Conservation (phyloP, 768 basidiomycete species). For the Serendipita sp. region DNA sequence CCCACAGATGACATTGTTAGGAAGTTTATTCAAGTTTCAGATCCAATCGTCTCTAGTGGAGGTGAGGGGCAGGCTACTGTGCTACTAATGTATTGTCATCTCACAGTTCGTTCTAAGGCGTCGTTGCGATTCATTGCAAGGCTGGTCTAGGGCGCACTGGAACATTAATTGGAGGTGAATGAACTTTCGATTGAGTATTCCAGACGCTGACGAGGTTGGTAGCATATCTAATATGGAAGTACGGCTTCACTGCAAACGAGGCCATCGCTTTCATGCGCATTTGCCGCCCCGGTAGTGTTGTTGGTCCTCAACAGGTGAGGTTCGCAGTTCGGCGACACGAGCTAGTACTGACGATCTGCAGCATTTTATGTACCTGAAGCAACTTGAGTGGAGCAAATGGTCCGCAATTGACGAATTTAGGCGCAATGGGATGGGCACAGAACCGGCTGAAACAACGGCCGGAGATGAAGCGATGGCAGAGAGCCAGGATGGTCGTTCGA, state of each 20-base stretch:
- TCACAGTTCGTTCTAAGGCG: conserved; percentile 14
- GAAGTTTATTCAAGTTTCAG: conserved; percentile 75
- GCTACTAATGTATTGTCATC: conserved; percentile 37
- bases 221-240: conserved; percentile 97
- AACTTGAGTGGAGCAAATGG: conserved; percentile 89
- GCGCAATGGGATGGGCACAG: conserved; percentile 56
- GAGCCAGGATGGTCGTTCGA: conserved; percentile 12
- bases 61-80: conserved; percentile 59
- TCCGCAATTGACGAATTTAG: conserved; percentile 66
- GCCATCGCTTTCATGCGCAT: conserved; percentile 98
- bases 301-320: conserved; percentile 61
- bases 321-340: background rate
- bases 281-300: conserved; percentile 83
- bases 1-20: conserved; percentile 91
- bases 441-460: conserved; percentile 63
- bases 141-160: conserved; percentile 94
- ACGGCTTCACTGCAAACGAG: conserved; percentile 89
- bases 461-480: conserved; percentile 32
- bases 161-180: conserved; percentile 62
- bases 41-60: conserved; percentile 56
- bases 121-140: conserved; percentile 50
- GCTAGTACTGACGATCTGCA: conserved; percentile 15
- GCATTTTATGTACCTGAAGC: conserved; percentile 90
- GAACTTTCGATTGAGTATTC: conserved; percentile 3
- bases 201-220: background rate